Conservation (phyloP, 2,329 filamentous ascomycete species). For the Lecanicillium sp. region DNA sequence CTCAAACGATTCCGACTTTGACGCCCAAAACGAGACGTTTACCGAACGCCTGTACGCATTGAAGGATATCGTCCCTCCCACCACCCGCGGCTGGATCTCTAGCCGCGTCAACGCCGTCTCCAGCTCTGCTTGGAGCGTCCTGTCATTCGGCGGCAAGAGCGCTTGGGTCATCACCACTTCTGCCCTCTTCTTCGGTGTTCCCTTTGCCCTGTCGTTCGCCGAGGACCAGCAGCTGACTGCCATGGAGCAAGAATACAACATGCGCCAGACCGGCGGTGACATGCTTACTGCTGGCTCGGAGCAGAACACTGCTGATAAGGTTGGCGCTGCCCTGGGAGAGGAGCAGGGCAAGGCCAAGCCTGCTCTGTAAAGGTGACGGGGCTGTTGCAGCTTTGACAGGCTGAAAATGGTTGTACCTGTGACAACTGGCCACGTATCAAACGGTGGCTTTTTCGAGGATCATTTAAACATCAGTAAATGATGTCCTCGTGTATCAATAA, state of each 20-base stretch:
- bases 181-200: slow-evolving; percentile 81
- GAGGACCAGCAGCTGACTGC: slow-evolving; percentile 96
- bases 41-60: slow-evolving; percentile 64
- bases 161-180: slow-evolving; percentile 88
- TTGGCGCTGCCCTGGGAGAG: slow-evolving; percentile 40
- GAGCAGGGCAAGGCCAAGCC: slow-evolving; percentile 39
- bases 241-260: slow-evolving; percentile 96
- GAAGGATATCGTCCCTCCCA: slow-evolving; percentile 67
- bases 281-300: slow-evolving; percentile 42
- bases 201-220: slow-evolving; percentile 83
- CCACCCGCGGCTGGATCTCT: slow-evolving; percentile 59
- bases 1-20: slow-evolving; percentile 69
- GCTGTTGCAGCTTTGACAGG: too few relatives aligned
- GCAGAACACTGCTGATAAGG: slow-evolving; percentile 37
- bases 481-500: too few relatives aligned
- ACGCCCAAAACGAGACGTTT: slow-evolving; percentile 49
- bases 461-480: too few relatives aligned
- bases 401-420: too few relatives aligned
- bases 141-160: slow-evolving; percentile 72
- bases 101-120: slow-evolving; percentile 50
- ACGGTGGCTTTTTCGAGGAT: too few relatives aligned
- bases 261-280: slow-evolving; percentile 86
- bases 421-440: too few relatives aligned
- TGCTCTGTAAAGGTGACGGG: slow-evolving; percentile 33
- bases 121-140: slow-evolving; percentile 39